Base-by-base conservation (phyloP, 352 stramenopile genomes). In the Globisporangium spinosum region DNA sequence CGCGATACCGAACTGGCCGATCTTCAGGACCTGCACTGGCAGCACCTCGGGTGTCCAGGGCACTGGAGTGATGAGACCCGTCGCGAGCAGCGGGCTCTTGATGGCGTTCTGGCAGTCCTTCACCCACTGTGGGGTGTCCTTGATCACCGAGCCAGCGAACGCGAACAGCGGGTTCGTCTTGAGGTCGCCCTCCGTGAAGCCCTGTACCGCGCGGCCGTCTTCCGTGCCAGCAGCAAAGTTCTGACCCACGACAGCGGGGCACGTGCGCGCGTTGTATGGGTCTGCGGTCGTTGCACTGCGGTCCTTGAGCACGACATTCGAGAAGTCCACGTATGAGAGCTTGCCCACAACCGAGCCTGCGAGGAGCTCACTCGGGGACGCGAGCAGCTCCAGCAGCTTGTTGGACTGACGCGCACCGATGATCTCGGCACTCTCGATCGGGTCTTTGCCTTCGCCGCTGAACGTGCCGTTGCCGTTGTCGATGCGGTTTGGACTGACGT, bases 211-310 rank as follows among this genome's bases (percentile, higher is more conserved):
- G 3, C 78, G 78, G 10, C 78, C 78, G 25, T 87, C 78, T 51
- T 87, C 76, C 1, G 78, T 84, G 0, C 78, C 78, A n/a, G 78
- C 76, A 10, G 55, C 75, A 53, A 86, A 86, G 53, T 86, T 86
- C 62, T 86, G 76, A 2, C 78, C 78, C 7, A 86, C 65, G 8
- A 86, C 55, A 0, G 76, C 78, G 1, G 78, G 78, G 32, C 78
- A 86, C n/a, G 78, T 86, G 25, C 72, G 67, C 9, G 76, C 55
- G 20, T 61, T 65, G 38, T 82, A 84, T 35, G 71, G 70, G 13
- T 78, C 66, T 2, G 43, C 62, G 0, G 68, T 12, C 2, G 71
- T 79, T 27, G 69, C n/a, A 0, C 38, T 25, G 20, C 65, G 63
- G n/a, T 68, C 75, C 13, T 69, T 66, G 22, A 86, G 61, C 34